Base-by-base conservation (phyloP, 805 yeast species). In the baker's yeast (Saccharomyces cerevisiae) region DNA sequence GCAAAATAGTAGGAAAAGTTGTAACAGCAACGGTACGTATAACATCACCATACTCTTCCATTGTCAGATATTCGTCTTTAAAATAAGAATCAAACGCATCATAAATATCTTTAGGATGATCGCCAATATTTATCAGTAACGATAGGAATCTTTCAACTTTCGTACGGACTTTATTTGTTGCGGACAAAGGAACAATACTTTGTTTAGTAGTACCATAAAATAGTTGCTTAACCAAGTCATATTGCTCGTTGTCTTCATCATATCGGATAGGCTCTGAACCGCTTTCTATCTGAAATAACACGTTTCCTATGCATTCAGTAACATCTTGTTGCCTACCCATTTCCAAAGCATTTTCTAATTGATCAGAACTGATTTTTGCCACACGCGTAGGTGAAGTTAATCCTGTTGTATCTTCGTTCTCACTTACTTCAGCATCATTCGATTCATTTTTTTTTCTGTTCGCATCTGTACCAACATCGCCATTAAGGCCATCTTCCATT, bases 301-400 rank as follows among this genome's bases (percentile, higher is more conserved):
- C 97, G 68, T 94, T 94, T 53, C 91, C 96, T 64, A 92, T 90
- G 69, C 98, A 92, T 67, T 94, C 99, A 0, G 97, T 90, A 21
- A 94, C 98, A 73, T 94, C 99, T 68, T 94, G 99, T 67, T 94
- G 99, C 59, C 96, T 77, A 2, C 97, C 96, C 64, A 84, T 76
- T 64, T 88, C 91, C 52, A 85, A 75, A 0, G 94, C 84, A 61
- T 84, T 80, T 54, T 82, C 90, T 70, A 86, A 78, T 63, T 85
- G 89, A 57, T 83, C 87, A 3, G 81, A 71, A 50, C 71, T 70
- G 17, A 72, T 69, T 43, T 67, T 68, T 0, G 73, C 74, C 8
- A 67, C 65, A 24, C 65, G 57, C 5, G 67, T 65, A 1, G 69
- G 60, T 6, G 64, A 53, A n/a, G 47, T 54, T 21, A 17, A 17